These are phyloP conservation scores for Patellifolia procumbens DNA, from an alignment of 179 eudicot species.

Conservation along the genomic window DNA sequence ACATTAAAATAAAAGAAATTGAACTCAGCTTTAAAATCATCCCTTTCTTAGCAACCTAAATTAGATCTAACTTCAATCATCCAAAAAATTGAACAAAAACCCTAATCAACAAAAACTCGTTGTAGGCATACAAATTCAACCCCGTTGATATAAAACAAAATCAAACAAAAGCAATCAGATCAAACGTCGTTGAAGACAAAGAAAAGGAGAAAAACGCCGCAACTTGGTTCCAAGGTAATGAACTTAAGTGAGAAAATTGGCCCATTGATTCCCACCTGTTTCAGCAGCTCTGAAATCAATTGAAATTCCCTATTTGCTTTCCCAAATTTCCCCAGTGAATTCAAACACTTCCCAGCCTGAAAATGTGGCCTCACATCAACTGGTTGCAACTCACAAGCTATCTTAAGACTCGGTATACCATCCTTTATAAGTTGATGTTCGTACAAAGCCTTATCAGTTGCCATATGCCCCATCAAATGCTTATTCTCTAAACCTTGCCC, in stretches of 20 bases:
- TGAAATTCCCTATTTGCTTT: constrained; percentile 78
- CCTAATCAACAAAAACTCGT: too few relatives aligned
- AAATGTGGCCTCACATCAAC: constrained; percentile 93
- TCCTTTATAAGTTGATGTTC: constrained; percentile 73
- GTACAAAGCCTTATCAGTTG: constrained; percentile 77
- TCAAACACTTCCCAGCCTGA: constrained; percentile 80
- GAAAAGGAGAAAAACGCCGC: too few relatives aligned
- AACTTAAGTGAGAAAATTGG: constrained; percentile 84
- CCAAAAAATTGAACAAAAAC: too few relatives aligned
- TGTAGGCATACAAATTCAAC: too few relatives aligned
- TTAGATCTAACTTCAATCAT: too few relatives aligned
- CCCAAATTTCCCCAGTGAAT: constrained; percentile 55
- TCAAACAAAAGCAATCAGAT: too few relatives aligned
- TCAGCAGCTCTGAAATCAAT: constrained; percentile 82
- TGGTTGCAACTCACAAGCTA: constrained; percentile 88
- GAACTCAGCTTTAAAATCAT: too few relatives aligned
- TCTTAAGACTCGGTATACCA: constrained; percentile 70
- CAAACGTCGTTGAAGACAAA: too few relatives aligned
- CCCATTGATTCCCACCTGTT: constrained; percentile 88
- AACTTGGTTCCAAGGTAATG: too few relatives aligned
- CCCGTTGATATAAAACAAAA: too few relatives aligned
- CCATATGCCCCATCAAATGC: constrained; percentile 99
- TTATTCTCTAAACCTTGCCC: constrained; percentile 75
- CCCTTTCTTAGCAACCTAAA: too few relatives aligned
- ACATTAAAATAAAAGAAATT: too few relatives aligned